Conservation (phyloP, 2,329 filamentous ascomycete species). For the Aspergillus bombycis region DNA sequence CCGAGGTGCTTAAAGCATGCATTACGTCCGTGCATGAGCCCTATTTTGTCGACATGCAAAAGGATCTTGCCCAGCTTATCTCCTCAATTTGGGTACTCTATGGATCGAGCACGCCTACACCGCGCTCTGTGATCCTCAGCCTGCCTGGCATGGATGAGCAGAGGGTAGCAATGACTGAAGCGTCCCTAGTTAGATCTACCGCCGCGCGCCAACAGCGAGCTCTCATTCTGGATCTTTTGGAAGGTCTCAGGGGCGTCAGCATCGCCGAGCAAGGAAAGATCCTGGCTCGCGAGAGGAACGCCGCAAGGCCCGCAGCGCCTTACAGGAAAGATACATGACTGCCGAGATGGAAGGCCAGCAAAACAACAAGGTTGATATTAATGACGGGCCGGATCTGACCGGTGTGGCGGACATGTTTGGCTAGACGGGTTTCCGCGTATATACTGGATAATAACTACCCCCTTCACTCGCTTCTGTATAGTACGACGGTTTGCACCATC, state of each 20-base stretch:
- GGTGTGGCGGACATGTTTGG: conserved; percentile 59
- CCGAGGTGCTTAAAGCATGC: conserved; percentile 85
- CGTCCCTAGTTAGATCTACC: conserved; percentile 59
- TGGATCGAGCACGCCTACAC: conserved; percentile 68
- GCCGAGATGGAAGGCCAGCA: conserved; percentile 48
- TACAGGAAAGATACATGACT: conserved; percentile 49
- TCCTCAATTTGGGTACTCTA: conserved; percentile 83
- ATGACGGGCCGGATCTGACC: conserved; percentile 54
- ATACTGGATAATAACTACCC: not conserved
- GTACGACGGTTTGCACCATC: conserved; percentile 14
- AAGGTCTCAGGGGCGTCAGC: conserved; percentile 84
- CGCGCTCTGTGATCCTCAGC: conserved; percentile 73
- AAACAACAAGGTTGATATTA: conserved; percentile 45
- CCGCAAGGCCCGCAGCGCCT: conserved; percentile 45
- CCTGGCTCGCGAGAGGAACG: conserved; percentile 45
- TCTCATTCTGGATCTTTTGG: conserved; percentile 80
- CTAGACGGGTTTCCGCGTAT: conserved; percentile 22
- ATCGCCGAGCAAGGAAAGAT: conserved; percentile 93
- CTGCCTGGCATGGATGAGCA: conserved; percentile 74
- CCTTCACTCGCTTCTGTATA: conserved; percentile 19
- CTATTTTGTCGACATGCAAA: conserved; percentile 95
- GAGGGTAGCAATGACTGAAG: conserved; percentile 68
- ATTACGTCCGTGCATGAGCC: conserved; percentile 90
- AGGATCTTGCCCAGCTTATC: conserved; percentile 85
- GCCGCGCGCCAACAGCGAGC: conserved; percentile 75